A percentile compares a stretch with the other conserved stretches of the same genome.
Evolutionary conservation across 1,284 basidiomycete species (phyloP).

Genomic region (Ceratobasidium sp.): DNA sequence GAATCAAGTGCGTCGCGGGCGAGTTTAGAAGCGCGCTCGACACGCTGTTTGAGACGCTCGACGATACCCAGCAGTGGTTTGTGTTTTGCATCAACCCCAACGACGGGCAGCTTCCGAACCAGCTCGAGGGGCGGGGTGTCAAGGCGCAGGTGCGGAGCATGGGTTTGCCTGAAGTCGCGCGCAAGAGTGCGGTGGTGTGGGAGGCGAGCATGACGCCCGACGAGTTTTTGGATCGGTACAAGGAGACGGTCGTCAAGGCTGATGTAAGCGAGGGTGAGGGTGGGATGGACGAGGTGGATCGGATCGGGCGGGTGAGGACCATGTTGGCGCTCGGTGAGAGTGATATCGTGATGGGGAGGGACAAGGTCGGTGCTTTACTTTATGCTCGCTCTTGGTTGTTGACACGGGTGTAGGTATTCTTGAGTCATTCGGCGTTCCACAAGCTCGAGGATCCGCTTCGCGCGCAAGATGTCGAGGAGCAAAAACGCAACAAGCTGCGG

Average conservation of each 20-base stretch:
- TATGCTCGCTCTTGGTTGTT: conserved; percentile 7
- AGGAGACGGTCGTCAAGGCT: conserved; percentile 57
- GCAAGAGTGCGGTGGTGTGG: conserved; percentile 69
- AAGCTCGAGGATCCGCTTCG: conserved; percentile 88
- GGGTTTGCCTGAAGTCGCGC: conserved; percentile 81
- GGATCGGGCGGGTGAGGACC: conserved; percentile 56
- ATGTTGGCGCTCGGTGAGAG: conserved; percentile 70
- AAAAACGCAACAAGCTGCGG: conserved; percentile 73
- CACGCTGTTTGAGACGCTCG: conserved; percentile 85
- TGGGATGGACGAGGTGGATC: conserved; percentile 61
- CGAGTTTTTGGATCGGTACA: conserved; percentile 89
- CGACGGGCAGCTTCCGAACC: conserved; percentile 91
- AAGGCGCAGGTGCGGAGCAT: conserved; percentile 89
- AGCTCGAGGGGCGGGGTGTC: conserved; percentile 88
- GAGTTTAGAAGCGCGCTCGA: conserved; percentile 86
- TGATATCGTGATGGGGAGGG: conserved; percentile 81
- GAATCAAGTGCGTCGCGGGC: conserved; percentile 79
- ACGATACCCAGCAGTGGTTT: conserved; percentile 91
- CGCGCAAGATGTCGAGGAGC: conserved; percentile 81
- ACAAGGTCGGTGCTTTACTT: conserved; percentile 63
- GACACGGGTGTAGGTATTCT: conserved; percentile 72
- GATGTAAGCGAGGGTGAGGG: conserved; percentile 60
- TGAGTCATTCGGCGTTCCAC: conserved; percentile 88
- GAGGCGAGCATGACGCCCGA: conserved; percentile 86
- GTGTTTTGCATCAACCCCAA: conserved; percentile 94